A percentile compares a stretch with the other conserved stretches of the same genome.
phyloP scores from a whole-genome alignment of 2,329 filamentous ascomycete species.

The Gremmenia infestans region DNA sequence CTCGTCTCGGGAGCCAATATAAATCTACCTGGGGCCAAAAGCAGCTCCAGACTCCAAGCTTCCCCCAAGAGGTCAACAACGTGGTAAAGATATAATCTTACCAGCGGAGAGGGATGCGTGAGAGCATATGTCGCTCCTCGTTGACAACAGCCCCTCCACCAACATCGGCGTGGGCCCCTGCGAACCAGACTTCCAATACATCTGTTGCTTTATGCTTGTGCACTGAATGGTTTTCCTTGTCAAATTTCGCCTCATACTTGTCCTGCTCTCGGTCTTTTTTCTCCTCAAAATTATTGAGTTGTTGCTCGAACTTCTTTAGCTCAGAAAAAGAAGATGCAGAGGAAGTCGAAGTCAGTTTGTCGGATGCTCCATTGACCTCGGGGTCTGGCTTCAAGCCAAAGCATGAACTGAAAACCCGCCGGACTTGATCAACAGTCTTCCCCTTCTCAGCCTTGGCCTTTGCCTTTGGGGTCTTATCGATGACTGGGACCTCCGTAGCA shows the following conservation, averaged over 20 bases:
- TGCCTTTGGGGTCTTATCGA: constrained; percentile 1
- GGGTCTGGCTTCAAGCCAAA: constrained; percentile 2
- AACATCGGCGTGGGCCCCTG: constrained; percentile 39
- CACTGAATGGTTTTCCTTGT: constrained; percentile 7
- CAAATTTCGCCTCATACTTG: constrained; percentile 17
- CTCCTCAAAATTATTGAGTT: not conserved
- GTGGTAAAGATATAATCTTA: too few species aligned
- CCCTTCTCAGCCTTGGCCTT: constrained; percentile 3
- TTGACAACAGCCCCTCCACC: constrained; percentile 41
- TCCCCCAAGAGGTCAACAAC: too few species aligned
- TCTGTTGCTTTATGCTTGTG: constrained; percentile 35
- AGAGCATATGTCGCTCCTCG: constrained; percentile 38
- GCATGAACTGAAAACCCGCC: constrained; percentile 6
- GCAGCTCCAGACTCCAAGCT: too few species aligned
- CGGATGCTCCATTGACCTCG: not conserved
- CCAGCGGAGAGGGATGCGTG: constrained; percentile 41
- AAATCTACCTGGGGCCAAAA: too few species aligned
- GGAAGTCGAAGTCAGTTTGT: constrained; percentile 1
- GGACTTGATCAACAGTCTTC: not conserved
- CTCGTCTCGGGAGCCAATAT: too few species aligned
- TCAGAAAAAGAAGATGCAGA: constrained; percentile 1
- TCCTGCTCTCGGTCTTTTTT: constrained; percentile 16
- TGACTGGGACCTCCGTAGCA: not conserved
- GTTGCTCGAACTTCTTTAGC: constrained; percentile 7
- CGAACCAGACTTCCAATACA: constrained; percentile 41